phyloP scores from a whole-genome alignment of 2,329 filamentous ascomycete genomes.

The Dactylellina drechsleri region DNA sequence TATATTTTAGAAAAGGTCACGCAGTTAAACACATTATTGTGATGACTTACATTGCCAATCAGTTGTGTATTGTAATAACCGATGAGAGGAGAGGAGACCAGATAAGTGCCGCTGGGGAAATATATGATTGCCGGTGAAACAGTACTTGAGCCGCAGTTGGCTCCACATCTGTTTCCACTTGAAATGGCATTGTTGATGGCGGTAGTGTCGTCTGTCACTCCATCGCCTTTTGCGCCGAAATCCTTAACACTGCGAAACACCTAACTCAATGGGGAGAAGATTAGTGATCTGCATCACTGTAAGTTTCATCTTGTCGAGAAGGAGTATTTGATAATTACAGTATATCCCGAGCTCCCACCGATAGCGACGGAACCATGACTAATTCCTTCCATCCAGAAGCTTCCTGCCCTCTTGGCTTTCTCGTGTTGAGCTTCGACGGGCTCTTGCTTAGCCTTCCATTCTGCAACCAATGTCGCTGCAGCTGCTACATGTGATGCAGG shows the following conservation, averaged over 20 bases:
- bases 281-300: too few species aligned
- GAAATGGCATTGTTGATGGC: conserved; percentile 65
- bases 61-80: conserved; percentile 95
- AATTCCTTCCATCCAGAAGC: conserved; percentile 22
- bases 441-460: conserved; percentile 12
- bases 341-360: conserved; percentile 11
- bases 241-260: conserved; percentile 47
- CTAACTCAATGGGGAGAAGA: too few species aligned
- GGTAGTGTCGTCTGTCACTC: conserved; percentile 60
- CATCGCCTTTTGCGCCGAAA: conserved; percentile 55
- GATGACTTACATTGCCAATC: conserved; percentile 77
- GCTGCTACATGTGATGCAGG: too few species aligned
- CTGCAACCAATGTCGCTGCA: conserved; percentile 1
- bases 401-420: not conserved
- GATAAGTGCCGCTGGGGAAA: conserved; percentile 87
- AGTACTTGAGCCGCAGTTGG: conserved; percentile 83
- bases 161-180: conserved; percentile 82
- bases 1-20: too few species aligned
- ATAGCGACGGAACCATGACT: conserved; percentile 15
- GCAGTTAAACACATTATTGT: too few species aligned
- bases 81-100: conserved; percentile 81
- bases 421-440: not conserved
- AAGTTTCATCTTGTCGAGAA: too few species aligned
- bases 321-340: too few species aligned
- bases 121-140: conserved; percentile 85